Evolutionary conservation across 1,284 basidiomycete genomes (phyloP).

Genomic region (Rhodotorula sp.): DNA sequence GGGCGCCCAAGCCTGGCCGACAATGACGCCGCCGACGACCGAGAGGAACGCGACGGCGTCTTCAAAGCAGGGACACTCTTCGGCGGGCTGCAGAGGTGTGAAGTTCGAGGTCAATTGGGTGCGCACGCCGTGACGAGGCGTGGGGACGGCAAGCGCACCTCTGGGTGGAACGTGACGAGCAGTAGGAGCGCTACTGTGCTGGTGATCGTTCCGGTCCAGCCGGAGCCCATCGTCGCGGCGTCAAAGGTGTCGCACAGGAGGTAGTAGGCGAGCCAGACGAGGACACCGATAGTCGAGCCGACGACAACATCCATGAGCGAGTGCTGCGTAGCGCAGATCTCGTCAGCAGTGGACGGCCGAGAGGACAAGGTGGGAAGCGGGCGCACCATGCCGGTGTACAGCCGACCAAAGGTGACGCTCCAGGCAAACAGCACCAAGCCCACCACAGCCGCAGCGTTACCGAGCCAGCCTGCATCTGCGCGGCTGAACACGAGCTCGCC

Average conservation of each 20-base stretch:
- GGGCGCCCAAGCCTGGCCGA: conserved; percentile 64
- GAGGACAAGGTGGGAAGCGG: too few relatives aligned
- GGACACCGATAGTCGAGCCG: conserved; percentile 47
- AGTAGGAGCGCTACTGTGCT: conserved; percentile 68
- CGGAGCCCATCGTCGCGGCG: not conserved
- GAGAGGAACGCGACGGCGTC: conserved; percentile 91
- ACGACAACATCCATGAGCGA: conserved; percentile 49
- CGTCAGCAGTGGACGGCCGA: not conserved
- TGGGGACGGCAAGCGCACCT: not conserved
- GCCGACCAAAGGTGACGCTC: conserved; percentile 81
- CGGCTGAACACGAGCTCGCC: conserved; percentile 14
- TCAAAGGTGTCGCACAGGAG: conserved; percentile 11
- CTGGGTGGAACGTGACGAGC: conserved; percentile 79
- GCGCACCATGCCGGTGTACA: conserved; percentile 69
- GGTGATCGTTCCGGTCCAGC: conserved; percentile 50
- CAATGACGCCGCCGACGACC: conserved; percentile 73
- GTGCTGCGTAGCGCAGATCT: conserved; percentile 36
- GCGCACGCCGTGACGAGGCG: too few relatives aligned
- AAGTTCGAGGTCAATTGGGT: not conserved
- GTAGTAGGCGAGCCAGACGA: conserved; percentile 29
- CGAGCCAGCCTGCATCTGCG: not conserved
- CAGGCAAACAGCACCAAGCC: conserved; percentile 54
- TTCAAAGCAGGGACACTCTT: conserved; percentile 97
- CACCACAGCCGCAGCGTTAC: not conserved
- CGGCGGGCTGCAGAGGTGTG: conserved; percentile 59